Percentiles rank a stretch among this genome's conserved stretches.
phyloP scores from a whole-genome alignment of 2,329 filamentous ascomycete species.

The Claviceps sp. region DNA sequence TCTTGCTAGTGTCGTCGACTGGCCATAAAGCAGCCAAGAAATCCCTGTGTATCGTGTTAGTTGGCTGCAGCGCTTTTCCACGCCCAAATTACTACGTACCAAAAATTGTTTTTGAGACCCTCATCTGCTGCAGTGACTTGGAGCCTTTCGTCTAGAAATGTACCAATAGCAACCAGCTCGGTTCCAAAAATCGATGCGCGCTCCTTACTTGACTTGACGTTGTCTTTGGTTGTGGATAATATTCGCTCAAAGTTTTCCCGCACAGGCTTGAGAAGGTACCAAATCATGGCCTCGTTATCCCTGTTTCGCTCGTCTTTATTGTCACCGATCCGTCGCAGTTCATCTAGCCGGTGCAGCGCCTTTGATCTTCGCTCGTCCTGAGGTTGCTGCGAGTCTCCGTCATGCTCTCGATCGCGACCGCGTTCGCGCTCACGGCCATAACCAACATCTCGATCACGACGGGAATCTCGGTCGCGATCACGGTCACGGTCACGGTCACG shows the following conservation, averaged over 20 bases:
- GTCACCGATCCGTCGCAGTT: constrained; percentile 32
- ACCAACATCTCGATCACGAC: constrained; percentile 12
- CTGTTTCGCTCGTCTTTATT: constrained; percentile 34
- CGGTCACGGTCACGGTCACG: constrained; percentile 10
- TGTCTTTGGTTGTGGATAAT: constrained; percentile 46
- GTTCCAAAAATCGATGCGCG: constrained; percentile 48
- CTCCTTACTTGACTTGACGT: constrained; percentile 47
- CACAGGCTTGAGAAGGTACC: constrained; percentile 43
- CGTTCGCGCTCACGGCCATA: constrained; percentile 13
- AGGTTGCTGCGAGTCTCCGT: constrained; percentile 17
- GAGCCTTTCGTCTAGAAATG: constrained; percentile 40
- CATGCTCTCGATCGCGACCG: constrained; percentile 11
- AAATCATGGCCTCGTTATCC: constrained; percentile 33
- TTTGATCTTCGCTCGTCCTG: constrained; percentile 28
- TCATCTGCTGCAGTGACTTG: constrained; percentile 28
- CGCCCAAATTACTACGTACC: constrained; percentile 23
- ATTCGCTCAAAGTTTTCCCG: constrained; percentile 46
- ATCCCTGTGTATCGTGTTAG: constrained; percentile 23
- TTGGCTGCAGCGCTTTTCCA: neutral
- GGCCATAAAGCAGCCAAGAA: constrained; percentile 33
- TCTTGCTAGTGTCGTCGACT: constrained; percentile 30
- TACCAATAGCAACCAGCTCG: constrained; percentile 48
- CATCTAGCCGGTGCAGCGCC: constrained; percentile 27
- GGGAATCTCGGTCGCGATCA: constrained; percentile 10
- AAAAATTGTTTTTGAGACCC: constrained; percentile 35